Evolutionary conservation across 306 rosid genomes (phyloP), one percentile per base, ranked within the genome.

Genomic region (Fagus crenata): DNA sequence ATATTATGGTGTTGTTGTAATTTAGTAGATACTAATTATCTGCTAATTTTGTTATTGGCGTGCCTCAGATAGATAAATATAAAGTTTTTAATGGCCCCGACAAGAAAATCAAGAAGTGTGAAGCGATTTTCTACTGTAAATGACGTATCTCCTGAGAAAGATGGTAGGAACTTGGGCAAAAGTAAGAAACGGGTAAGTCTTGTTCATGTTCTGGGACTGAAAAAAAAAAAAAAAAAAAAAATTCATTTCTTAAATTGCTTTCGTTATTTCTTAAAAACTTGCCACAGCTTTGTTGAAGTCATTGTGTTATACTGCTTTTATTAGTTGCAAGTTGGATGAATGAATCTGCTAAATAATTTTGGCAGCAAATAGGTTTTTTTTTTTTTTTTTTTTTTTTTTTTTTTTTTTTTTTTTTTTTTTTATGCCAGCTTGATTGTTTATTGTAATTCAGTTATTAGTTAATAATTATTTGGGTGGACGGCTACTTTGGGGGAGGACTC

Each of bases 71-170:
- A 22, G 28, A 22, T 22, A 22, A 22, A 22, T 22, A 22, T 22
- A 22, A 22, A 22, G 28, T 22, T 22, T 22, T 22, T 22, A 22
- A 22, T 22, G 28, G 28, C 28, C 28, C 28, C 28, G 28, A 22
- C 28, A 22, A 22, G 28, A 83, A 88, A 89, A 71, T 61, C 87
- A 15, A 86, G 85, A 75, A 72, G 84, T 67, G 79, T 81, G 71
- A 91, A 84, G 81, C 81, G 89, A 67, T 77, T 83, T 77, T 59
- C 86, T 49, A 75, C 43, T 84, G 4, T 84, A 72, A 85, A 82
- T 69, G 92, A 84, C 18, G 69, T 76, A 71, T 87, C 93, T 49
- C 92, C 89, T 2, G 89, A 84, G 83, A 85, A 87, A 75, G 91
- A 82, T 76, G 89, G 81, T 33, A 77, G 77, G 72, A 75, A 64